phyloP scores from a whole-genome alignment of 768 basidiomycete species.

The Polyporus arcularius region DNA sequence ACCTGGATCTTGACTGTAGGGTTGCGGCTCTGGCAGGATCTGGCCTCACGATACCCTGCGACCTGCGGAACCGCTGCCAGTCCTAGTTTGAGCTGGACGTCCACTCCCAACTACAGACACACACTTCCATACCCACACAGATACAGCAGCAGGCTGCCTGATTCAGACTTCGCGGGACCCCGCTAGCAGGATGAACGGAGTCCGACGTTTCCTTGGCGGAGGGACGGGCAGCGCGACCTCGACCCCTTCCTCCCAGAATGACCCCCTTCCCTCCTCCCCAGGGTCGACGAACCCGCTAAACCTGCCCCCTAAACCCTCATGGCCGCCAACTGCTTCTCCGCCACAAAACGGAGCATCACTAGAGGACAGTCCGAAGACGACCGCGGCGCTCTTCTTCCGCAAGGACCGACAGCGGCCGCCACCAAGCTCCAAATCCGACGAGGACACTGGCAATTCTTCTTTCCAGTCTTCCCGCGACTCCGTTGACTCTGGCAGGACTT shows the following conservation, averaged over 20 bases:
- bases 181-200: constrained; percentile 59
- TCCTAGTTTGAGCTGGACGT: not conserved
- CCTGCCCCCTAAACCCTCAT: constrained; percentile 39
- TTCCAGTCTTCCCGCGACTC: constrained; percentile 28
- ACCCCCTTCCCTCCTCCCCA: constrained; percentile 16
- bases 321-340: constrained; percentile 45
- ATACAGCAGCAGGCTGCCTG: constrained; percentile 20
- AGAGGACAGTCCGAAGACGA: constrained; percentile 38
- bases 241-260: constrained; percentile 13
- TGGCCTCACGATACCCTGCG: constrained; percentile 9
- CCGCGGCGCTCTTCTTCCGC: constrained; percentile 50
- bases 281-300: constrained; percentile 27
- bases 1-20: not conserved
- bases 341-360: constrained; percentile 26
- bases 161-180: not conserved
- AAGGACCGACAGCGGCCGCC: constrained; percentile 48
- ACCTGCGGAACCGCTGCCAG: not conserved
- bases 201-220: constrained; percentile 62
- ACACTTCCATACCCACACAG: not conserved
- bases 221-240: constrained; percentile 30
- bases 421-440: constrained; percentile 22
- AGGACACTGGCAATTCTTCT: constrained; percentile 30
- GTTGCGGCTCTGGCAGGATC: constrained; percentile 8
- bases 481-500: constrained; percentile 30
- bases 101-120: not conserved